These are phyloP conservation scores for Globisporangium iwayamae DNA, from an alignment of 352 stramenopile species.

Conservation along the genomic window DNA sequence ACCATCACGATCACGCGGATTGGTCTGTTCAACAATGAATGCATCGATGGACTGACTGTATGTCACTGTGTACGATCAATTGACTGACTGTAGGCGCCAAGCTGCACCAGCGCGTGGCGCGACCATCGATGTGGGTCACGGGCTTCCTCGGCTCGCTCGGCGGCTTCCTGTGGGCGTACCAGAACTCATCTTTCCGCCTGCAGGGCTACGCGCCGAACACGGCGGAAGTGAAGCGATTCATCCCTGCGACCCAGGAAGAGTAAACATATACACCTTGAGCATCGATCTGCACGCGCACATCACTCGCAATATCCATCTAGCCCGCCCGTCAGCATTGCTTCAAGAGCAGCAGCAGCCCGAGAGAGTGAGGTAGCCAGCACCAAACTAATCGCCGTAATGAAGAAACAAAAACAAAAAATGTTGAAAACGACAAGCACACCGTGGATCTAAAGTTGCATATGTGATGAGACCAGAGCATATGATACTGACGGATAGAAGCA, in stretches of 20 bases:
- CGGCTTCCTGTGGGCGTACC: conserved; percentile 76
- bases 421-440: not conserved
- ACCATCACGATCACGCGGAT: too few species aligned
- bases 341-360: not conserved
- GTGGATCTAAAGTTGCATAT: not conserved
- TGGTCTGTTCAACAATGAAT: not conserved
- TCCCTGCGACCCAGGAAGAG: conserved; percentile 19
- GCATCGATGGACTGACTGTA: not conserved
- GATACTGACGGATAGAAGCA: not conserved
- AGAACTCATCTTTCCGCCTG: conserved; percentile 80
- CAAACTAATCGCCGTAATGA: conserved; percentile 1
- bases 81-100: conserved; percentile 35
- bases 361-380: not conserved
- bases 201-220: conserved; percentile 67
- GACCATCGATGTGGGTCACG: conserved; percentile 75
- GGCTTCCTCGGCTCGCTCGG: conserved; percentile 70
- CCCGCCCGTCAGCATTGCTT: not conserved
- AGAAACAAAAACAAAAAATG: conserved; percentile 3
- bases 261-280: conserved; percentile 9
- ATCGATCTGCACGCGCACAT: not conserved
- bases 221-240: conserved; percentile 64
- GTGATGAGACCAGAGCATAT: not conserved
- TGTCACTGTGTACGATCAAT: not conserved
- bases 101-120: conserved; percentile 54
- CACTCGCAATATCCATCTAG: conserved; percentile 1